phyloP scores from a whole-genome alignment of 768 basidiomycete genomes.

The Terana coerulea region DNA sequence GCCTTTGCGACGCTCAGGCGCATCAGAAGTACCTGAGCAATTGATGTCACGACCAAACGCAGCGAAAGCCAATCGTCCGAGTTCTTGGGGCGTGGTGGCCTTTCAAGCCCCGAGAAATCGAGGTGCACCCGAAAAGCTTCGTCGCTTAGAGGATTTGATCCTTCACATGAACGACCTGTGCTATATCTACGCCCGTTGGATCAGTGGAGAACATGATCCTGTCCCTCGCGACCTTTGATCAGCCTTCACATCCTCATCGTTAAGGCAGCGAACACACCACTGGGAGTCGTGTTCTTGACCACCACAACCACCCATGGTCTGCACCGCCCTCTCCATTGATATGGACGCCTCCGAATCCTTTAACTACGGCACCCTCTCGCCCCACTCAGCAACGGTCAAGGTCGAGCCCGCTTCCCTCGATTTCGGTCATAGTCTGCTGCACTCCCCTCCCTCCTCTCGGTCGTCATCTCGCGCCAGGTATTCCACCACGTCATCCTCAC shows the following conservation, averaged over 20 bases:
- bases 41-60: constrained; percentile 3
- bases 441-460: constrained; percentile 12
- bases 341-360: constrained; percentile 11
- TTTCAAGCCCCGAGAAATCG: constrained; percentile 14
- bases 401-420: constrained; percentile 15
- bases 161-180: constrained; percentile 23
- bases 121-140: constrained; percentile 7
- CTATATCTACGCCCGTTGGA: constrained; percentile 18
- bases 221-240: constrained; percentile 34
- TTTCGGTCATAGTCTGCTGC: constrained; percentile 13
- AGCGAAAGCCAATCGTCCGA: background rate
- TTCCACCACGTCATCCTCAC: constrained; percentile 8
- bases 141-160: constrained; percentile 23
- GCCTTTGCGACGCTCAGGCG: constrained; percentile 10
- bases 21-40: constrained; percentile 12
- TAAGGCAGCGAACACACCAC: constrained; percentile 22
- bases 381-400: constrained; percentile 11
- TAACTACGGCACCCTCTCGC: constrained; percentile 10
- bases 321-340: constrained; percentile 23
- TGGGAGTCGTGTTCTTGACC: constrained; percentile 12
- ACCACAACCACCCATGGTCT: constrained; percentile 14
- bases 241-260: constrained; percentile 21
- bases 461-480: constrained; percentile 10
- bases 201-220: constrained; percentile 20
- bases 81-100: constrained; percentile 8